Evolutionary conservation across 148 eudicot species (phyloP), one percentile per base, ranked within the genome.

Genomic region (Salicornia ramosissima): DNA sequence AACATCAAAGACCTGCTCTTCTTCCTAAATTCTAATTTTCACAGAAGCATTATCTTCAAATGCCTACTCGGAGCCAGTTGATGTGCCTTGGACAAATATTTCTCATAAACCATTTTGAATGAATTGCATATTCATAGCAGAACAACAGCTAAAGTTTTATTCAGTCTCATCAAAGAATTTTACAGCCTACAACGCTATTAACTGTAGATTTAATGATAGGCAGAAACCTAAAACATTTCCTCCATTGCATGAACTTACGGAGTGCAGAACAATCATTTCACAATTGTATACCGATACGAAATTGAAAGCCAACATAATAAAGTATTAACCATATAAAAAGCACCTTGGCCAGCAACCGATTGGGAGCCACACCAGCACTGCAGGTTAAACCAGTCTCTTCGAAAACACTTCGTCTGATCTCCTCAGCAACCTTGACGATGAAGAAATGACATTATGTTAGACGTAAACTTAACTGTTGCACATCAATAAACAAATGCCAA

Each of bases 261-360:
- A 52, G 50, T 39, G 28, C 50, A 56, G 62, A 68, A 39, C 51
- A 53, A 39, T 21, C 25, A 52, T 31, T 24, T 29, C 14, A 26
- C 15, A 60, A 11, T 24, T 15, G 25, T 42, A 33, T 49, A 26
- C 34, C 21, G 16, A 22, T 57, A 72, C 47, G n/a, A 28, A 58
- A 13, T 51, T 63, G 18, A 71, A 8, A 49, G 14, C 5, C 57
- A 31, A 11, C 51, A 36, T 11, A 19, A 49, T 5, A 15, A n/a
- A 60, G 29, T 11, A 63, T 2, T 21, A 52, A 50, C 43, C 22
- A 39, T 52, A 51, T 15, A 46, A 55, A 62, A 54, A 43, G 53
- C 58, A 94, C 98, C 99, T 94, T 94, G 47, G 99, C 99, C 71
- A 94, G 97, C 80, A 94, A 83, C 45, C 87, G 84, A 71, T 94